phyloP scores from a whole-genome alignment of 306 rosid species.

The Glycyrrhiza uralensis region DNA sequence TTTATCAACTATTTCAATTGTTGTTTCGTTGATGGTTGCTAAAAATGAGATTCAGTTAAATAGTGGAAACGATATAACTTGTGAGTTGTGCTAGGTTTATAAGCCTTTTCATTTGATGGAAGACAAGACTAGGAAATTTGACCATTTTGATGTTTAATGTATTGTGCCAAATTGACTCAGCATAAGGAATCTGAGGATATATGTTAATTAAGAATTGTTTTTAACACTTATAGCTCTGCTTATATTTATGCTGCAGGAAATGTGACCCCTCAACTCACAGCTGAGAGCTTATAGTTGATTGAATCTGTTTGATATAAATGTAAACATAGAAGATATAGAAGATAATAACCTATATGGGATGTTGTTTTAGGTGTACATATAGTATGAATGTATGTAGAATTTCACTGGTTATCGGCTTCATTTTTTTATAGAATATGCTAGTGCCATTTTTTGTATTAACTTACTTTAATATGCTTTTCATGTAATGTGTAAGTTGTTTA shows the following conservation, averaged over 20 bases:
- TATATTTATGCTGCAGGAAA: slow-evolving; percentile 38
- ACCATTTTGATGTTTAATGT: neutral
- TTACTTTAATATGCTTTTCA: neutral
- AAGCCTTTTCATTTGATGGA: neutral
- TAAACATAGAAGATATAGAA: neutral
- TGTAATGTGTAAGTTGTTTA: slow-evolving; percentile 18
- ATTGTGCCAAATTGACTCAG: neutral
- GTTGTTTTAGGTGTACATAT: slow-evolving; percentile 17
- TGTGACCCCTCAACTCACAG: slow-evolving; percentile 30
- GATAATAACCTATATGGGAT: neutral
- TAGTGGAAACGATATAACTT: neutral
- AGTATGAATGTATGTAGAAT: slow-evolving; percentile 17
- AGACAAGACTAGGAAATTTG: neutral
- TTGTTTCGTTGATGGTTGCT: neutral
- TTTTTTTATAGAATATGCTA: neutral
- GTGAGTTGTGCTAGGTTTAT: neutral
- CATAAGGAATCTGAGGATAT: neutral
- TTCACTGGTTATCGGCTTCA: neutral
- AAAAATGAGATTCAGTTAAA: neutral
- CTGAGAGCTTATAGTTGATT: slow-evolving; percentile 42
- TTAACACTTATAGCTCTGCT: neutral
- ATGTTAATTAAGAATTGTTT: neutral
- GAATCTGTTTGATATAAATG: slow-evolving; percentile 11
- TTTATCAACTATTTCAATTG: neutral
- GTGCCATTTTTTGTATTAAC: slow-evolving; percentile 7